Evolutionary conservation across 192 early-diverging fungal species (phyloP).

Genomic region (Rhizophagus clarus): DNA sequence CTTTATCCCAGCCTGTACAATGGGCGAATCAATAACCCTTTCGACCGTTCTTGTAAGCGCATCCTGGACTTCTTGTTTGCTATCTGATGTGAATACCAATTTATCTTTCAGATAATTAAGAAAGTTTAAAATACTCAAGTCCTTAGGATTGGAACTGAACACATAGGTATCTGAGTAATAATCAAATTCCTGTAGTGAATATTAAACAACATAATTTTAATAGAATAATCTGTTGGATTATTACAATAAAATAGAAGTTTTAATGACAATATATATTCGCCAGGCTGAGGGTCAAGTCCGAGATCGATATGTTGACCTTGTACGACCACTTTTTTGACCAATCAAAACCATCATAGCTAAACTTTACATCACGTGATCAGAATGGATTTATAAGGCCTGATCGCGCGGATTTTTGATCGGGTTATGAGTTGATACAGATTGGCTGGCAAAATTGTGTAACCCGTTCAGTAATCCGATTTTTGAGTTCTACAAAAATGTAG

Average conservation of each 20-base stretch:
- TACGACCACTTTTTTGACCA: too few species aligned
- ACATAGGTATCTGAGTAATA: conserved; percentile 10
- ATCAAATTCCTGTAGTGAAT: conserved; percentile 17
- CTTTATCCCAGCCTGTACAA: conserved; percentile 13
- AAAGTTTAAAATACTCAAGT: conserved; percentile 15
- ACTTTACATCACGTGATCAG: not conserved
- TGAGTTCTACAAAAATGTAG: too few species aligned
- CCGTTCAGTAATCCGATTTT: too few species aligned
- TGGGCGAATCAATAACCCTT: conserved; percentile 1
- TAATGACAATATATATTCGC: conserved; percentile 30
- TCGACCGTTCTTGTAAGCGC: conserved; percentile 1
- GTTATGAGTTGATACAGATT: too few species aligned
- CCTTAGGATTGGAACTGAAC: not conserved
- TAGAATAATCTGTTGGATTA: conserved; percentile 17
- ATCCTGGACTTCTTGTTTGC: conserved; percentile 21
- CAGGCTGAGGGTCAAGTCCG: conserved; percentile 26
- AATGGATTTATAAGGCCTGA: too few species aligned
- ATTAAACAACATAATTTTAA: conserved; percentile 30
- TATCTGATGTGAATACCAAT: conserved; percentile 25
- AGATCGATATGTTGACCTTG: too few species aligned
- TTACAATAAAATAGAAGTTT: conserved; percentile 28
- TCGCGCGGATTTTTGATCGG: too few species aligned
- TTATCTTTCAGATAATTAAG: conserved; percentile 28
- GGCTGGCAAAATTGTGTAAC: too few species aligned
- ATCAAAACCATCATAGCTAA: too few species aligned